These are phyloP conservation scores for Candida maris DNA, from an alignment of 805 yeast species.

Conservation along the genomic window DNA sequence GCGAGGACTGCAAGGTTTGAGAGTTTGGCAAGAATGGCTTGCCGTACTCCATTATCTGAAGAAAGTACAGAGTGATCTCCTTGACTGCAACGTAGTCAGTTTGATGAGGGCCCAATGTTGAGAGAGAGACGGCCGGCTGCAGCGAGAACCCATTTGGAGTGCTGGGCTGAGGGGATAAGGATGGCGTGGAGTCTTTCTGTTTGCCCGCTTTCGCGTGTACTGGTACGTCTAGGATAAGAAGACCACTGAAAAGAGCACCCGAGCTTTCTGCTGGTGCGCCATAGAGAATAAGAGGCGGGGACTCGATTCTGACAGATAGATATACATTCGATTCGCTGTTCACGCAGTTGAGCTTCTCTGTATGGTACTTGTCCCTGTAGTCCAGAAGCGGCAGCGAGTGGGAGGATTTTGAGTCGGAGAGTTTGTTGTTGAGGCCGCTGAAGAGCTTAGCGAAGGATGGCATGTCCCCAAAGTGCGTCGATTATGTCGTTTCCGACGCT, in stretches of 20 bases:
- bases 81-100: constrained; percentile 46
- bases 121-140: constrained; percentile 24
- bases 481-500: too few relatives aligned
- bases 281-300: constrained; percentile 86
- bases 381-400: background rate
- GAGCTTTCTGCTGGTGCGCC: constrained; percentile 76
- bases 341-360: constrained; percentile 22
- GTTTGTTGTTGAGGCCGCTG: constrained; percentile 14
- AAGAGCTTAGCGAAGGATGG: constrained; percentile 18
- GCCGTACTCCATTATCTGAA: constrained; percentile 66
- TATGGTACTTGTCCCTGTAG: constrained; percentile 25
- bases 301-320: constrained; percentile 65
- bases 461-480: too few relatives aligned
- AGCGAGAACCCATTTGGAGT: constrained; percentile 8
- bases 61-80: constrained; percentile 58
- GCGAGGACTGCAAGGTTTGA: constrained; percentile 47
- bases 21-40: constrained; percentile 64
- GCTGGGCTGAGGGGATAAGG: background rate
- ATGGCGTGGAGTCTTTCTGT: background rate
- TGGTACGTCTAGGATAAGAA: constrained; percentile 53
- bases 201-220: constrained; percentile 1
- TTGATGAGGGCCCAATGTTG: constrained; percentile 17
- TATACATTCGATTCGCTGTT: constrained; percentile 28
- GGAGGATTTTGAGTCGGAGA: constrained; percentile 4
- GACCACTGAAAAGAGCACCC: constrained; percentile 84